A percentile compares a stretch with the other conserved stretches of the same genome.
These are phyloP conservation scores for Neonectria punicea DNA, from an alignment of 2,329 filamentous ascomycete genomes.

Conservation along the genomic window DNA sequence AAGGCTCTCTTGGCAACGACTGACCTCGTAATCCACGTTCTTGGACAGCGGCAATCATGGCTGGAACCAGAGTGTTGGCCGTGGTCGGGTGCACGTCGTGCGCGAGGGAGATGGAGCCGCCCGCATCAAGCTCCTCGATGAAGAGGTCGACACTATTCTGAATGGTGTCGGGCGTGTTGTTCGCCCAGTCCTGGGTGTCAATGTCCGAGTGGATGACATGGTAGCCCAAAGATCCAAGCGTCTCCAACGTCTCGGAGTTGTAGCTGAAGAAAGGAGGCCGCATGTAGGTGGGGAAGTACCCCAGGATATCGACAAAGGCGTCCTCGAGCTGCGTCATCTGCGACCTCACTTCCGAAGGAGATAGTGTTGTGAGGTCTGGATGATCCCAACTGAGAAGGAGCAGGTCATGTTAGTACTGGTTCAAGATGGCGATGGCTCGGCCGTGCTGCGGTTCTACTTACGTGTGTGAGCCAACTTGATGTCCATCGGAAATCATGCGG, in stretches of 20 bases:
- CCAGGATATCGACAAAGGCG: constrained; percentile 45
- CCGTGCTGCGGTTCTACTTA: constrained; percentile 33
- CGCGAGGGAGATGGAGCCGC: constrained; percentile 58
- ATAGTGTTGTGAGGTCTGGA: constrained; percentile 46
- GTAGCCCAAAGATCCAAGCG: constrained; percentile 55
- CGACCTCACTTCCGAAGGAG: constrained; percentile 33
- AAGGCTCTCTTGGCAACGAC: background rate
- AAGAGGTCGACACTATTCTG: constrained; percentile 49
- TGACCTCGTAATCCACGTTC: constrained; percentile 20
- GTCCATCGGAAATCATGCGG: constrained; percentile 58
- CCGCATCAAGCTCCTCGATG: constrained; percentile 35
- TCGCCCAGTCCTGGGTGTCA: constrained; percentile 66
- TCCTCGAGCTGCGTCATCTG: constrained; percentile 35
- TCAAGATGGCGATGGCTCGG: constrained; percentile 22
- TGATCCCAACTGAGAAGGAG: constrained; percentile 38
- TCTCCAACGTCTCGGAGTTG: constrained; percentile 41
- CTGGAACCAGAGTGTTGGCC: constrained; percentile 47
- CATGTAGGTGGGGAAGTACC: constrained; percentile 48
- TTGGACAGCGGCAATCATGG: constrained; percentile 18
- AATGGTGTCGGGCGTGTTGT: constrained; percentile 58
- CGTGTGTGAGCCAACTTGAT: constrained; percentile 65
- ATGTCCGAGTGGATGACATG: constrained; percentile 64
- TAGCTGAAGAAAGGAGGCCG: constrained; percentile 52
- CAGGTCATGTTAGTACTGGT: constrained; percentile 33
- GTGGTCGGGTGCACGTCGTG: constrained; percentile 59